Conservation (phyloP, 2,329 filamentous ascomycete species). For the Colletotrichum aenigma region DNA sequence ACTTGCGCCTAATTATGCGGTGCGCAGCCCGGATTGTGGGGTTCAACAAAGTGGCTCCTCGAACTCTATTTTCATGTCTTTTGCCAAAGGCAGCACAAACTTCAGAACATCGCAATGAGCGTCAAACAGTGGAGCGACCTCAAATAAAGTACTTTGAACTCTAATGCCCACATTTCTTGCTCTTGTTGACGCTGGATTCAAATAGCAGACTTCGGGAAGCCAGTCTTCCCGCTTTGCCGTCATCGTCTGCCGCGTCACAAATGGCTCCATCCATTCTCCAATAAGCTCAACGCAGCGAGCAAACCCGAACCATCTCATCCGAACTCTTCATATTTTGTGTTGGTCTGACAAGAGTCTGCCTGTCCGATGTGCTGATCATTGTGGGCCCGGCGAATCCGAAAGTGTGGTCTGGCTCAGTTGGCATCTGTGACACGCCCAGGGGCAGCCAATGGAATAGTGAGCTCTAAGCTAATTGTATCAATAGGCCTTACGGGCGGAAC, state of each 20-base stretch:
- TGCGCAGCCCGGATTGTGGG: background rate
- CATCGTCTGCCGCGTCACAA: background rate
- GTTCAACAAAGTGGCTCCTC: background rate
- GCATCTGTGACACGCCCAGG: background rate
- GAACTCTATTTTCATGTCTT: background rate
- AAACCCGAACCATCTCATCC: background rate
- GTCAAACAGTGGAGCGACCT: background rate
- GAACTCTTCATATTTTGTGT: background rate
- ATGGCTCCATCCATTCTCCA: background rate
- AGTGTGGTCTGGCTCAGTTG: background rate
- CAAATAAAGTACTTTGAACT: background rate
- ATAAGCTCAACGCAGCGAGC: background rate
- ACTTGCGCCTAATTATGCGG: background rate
- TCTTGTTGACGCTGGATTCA: background rate
- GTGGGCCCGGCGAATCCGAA: background rate
- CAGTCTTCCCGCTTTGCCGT: background rate
- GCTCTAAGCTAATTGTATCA: rapidly evolving
- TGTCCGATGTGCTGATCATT: background rate
- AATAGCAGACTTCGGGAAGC: background rate
- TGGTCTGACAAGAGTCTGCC: background rate
- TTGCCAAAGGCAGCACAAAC: background rate
- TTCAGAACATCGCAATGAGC: background rate
- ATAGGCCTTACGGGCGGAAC: rapidly evolving
- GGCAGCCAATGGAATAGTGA: background rate
- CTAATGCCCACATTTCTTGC: background rate